Conservation (phyloP, 495 filamentous ascomycete species). For the Collariella sp. region DNA sequence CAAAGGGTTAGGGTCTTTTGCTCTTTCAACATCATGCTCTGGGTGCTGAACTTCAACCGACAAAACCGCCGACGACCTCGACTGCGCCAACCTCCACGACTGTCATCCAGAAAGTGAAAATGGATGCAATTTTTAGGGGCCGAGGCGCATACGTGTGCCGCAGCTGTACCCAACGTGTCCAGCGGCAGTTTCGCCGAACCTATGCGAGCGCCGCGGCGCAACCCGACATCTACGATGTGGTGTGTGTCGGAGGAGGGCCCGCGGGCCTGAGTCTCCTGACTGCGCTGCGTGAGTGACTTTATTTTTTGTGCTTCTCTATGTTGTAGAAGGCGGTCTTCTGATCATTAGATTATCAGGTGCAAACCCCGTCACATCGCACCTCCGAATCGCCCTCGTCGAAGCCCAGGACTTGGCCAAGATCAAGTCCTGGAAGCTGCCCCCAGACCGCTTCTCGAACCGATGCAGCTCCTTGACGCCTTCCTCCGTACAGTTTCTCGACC, state of each 20-base stretch:
- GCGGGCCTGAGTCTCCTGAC: conserved; percentile 83
- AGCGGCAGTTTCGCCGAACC: conserved; percentile 23
- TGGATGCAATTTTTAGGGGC: conserved; percentile 2
- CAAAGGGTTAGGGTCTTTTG: too few species aligned
- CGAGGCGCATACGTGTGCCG: conserved; percentile 34
- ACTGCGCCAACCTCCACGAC: too few species aligned
- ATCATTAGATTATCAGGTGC: conserved; percentile 38
- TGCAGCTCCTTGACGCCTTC: conserved; percentile 89
- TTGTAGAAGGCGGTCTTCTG: background rate
- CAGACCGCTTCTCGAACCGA: conserved; percentile 76
- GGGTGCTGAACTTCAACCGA: too few species aligned
- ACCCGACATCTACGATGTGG: conserved; percentile 79
- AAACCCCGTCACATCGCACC: conserved; percentile 60
- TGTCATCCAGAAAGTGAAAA: too few species aligned
- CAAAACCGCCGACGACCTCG: too few species aligned
- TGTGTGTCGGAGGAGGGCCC: conserved; percentile 93
- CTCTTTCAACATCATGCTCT: too few species aligned
- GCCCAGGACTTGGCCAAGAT: conserved; percentile 67
- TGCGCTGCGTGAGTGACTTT: conserved; percentile 61
- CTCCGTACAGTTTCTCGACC: conserved; percentile 59
- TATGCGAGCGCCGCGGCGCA: conserved; percentile 31
- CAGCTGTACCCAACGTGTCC: conserved; percentile 36
- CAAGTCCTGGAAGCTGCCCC: conserved; percentile 54
- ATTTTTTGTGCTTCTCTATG: background rate
- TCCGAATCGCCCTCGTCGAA: conserved; percentile 86